These are phyloP conservation scores for Golovinomyces cichoracearum DNA, from an alignment of 2,329 filamentous ascomycete genomes.

Conservation along the genomic window DNA sequence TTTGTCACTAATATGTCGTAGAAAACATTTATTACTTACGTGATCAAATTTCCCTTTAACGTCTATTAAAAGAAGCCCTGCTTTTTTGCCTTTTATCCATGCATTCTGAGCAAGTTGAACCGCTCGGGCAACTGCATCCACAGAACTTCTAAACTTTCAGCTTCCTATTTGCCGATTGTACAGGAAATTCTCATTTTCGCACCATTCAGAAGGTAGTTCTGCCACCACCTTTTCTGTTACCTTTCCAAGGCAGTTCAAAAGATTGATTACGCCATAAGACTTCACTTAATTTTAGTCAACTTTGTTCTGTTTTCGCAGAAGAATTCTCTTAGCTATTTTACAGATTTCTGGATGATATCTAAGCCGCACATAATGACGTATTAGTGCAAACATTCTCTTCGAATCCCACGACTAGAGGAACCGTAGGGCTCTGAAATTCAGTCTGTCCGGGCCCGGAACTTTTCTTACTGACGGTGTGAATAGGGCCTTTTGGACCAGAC, in stretches of 20 bases:
- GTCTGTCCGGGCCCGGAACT: not conserved
- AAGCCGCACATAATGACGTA: not conserved
- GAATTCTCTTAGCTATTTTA: not conserved
- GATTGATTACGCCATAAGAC: not conserved
- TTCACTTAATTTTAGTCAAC: not conserved
- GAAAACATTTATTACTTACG: not conserved
- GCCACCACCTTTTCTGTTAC: not conserved
- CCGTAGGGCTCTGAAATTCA: not conserved
- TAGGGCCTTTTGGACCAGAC: not conserved
- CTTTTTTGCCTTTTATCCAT: not conserved
- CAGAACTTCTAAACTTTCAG: not conserved
- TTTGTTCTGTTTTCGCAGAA: not conserved
- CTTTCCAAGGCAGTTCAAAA: not conserved
- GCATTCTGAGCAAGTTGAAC: not conserved
- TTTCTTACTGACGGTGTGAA: not conserved
- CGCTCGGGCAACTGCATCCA: not conserved
- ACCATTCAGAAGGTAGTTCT: not conserved
- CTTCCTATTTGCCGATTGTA: not conserved
- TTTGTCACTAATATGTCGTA: not conserved
- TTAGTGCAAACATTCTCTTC: not conserved
- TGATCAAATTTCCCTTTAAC: not conserved
- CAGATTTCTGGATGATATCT: not conserved
- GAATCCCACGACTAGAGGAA: not conserved
- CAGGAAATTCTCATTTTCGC: not conserved
- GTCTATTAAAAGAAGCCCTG: not conserved